Percentiles rank a stretch among this genome's conserved stretches.
Evolutionary conservation across 805 yeast species (phyloP).

Genomic region (Candida glaebosa): DNA sequence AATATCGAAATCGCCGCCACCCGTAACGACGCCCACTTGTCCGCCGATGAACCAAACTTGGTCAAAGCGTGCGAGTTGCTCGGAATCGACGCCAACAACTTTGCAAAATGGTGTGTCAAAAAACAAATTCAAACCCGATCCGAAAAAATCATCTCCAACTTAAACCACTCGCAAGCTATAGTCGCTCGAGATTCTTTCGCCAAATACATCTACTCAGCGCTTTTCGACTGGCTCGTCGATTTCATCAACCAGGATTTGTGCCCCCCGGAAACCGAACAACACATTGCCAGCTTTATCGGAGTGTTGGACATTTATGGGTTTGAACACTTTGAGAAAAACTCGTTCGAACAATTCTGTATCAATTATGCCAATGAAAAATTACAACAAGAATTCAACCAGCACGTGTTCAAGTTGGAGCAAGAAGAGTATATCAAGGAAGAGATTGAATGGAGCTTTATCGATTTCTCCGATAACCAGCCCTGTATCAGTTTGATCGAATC

Average conservation of each 20-base stretch:
- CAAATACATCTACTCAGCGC: slow-evolving; percentile 84
- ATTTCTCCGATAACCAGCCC: slow-evolving; percentile 94
- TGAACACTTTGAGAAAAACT: slow-evolving; percentile 91
- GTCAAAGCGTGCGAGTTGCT: slow-evolving; percentile 79
- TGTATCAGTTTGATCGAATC: slow-evolving; percentile 90
- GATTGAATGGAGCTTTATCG: slow-evolving; percentile 95
- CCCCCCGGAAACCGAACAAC: slow-evolving; percentile 59
- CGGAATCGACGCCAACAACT: slow-evolving; percentile 68
- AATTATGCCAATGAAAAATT: slow-evolving; percentile 95
- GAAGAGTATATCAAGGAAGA: slow-evolving; percentile 90
- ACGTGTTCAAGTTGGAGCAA: slow-evolving; percentile 94
- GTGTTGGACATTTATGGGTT: slow-evolving; percentile 97
- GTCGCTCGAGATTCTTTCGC: slow-evolving; percentile 98
- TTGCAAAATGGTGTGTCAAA: slow-evolving; percentile 90
- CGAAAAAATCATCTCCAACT: slow-evolving; percentile 83
- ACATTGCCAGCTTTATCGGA: slow-evolving; percentile 78
- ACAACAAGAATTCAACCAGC: slow-evolving; percentile 97
- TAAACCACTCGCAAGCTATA: slow-evolving; percentile 76
- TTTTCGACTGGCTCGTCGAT: slow-evolving; percentile 93
- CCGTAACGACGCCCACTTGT: slow-evolving; percentile 74
- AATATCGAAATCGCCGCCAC: slow-evolving; percentile 84
- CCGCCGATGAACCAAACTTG: slow-evolving; percentile 83
- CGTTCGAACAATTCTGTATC: slow-evolving; percentile 96
- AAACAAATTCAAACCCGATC: slow-evolving; percentile 90
- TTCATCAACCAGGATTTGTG: slow-evolving; percentile 80